Evolutionary conservation across 257 asterid species (phyloP).

Genomic region (Hygrophila difformis): DNA sequence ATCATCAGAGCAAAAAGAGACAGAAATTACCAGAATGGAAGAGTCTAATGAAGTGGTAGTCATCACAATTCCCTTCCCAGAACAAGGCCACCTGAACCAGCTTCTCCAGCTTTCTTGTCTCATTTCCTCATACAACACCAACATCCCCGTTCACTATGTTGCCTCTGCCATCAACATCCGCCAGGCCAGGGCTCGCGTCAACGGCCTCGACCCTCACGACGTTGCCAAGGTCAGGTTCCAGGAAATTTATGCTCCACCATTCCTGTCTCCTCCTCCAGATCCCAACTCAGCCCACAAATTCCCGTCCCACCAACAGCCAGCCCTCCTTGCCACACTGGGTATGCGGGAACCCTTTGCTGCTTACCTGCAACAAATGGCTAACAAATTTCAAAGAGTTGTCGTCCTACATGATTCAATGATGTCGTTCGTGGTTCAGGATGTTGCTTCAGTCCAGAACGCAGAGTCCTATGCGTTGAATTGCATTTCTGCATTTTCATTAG

Average conservation of each 20-base stretch:
- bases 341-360: constrained; percentile 19
- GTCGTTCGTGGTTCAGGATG: constrained; percentile 33
- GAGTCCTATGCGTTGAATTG: constrained; percentile 28
- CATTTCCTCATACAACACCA: constrained; percentile 25
- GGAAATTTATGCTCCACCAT: constrained; percentile 20
- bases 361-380: constrained; percentile 6
- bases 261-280: constrained; percentile 23
- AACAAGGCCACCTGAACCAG: constrained; percentile 43
- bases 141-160: constrained; percentile 26
- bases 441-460: constrained; percentile 17
- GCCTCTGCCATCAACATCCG: constrained; percentile 22
- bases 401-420: constrained; percentile 27
- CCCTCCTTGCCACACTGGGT: constrained; percentile 16
- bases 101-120: constrained; percentile 33
- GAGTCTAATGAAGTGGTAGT: constrained; percentile 28
- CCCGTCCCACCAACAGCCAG: constrained; percentile 25
- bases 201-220: constrained; percentile 14
- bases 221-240: constrained; percentile 19
- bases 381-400: constrained; percentile 17
- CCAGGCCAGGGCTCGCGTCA: constrained; percentile 25
- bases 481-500: constrained; percentile 17
- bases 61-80: constrained; percentile 32
- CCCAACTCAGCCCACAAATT: constrained; percentile 22
- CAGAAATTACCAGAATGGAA: too few species aligned
- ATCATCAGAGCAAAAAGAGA: too few species aligned